phyloP scores from a whole-genome alignment of 352 stramenopile genomes.

The Pythium aristosporum region DNA sequence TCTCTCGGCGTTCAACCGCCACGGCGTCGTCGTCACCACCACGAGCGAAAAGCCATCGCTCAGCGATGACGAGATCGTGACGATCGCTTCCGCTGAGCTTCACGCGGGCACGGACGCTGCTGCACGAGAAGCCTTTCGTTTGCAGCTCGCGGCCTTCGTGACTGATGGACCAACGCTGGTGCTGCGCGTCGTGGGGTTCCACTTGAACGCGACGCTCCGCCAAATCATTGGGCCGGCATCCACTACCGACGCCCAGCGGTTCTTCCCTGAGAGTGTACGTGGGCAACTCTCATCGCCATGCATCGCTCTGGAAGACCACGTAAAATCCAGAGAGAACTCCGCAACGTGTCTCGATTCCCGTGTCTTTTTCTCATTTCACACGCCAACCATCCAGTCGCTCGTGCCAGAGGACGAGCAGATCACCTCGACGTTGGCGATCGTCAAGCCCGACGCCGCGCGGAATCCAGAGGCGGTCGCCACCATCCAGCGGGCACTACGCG shows the following conservation, averaged over 20 bases:
- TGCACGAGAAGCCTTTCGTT: constrained; percentile 7
- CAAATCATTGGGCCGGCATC: constrained; percentile 38
- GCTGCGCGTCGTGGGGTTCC: constrained; percentile 46
- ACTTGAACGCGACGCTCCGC: constrained; percentile 39
- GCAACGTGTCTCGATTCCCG: constrained; percentile 43
- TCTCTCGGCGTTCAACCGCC: constrained; percentile 29
- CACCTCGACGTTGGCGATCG: constrained; percentile 51
- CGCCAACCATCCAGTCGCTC: constrained; percentile 12
- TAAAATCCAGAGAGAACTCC: constrained; percentile 26
- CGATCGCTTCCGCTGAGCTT: constrained; percentile 9
- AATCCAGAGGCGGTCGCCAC: constrained; percentile 27
- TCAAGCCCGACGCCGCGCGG: constrained; percentile 58
- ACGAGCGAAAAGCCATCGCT: constrained; percentile 11
- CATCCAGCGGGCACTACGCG: constrained; percentile 40
- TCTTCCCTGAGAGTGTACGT: constrained; percentile 52
- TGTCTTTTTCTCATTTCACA: constrained; percentile 38
- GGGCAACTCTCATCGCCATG: constrained; percentile 30
- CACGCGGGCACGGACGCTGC: neutral
- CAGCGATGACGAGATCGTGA: constrained; percentile 14
- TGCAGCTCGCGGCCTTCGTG: neutral
- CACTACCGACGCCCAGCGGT: constrained; percentile 30
- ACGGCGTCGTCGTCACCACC: constrained; percentile 29
- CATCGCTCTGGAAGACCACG: constrained; percentile 22
- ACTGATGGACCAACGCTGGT: neutral
- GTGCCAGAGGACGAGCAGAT: constrained; percentile 22